Base-by-base conservation (phyloP, 352 stramenopile genomes). In the Globisporangium alternatum region DNA sequence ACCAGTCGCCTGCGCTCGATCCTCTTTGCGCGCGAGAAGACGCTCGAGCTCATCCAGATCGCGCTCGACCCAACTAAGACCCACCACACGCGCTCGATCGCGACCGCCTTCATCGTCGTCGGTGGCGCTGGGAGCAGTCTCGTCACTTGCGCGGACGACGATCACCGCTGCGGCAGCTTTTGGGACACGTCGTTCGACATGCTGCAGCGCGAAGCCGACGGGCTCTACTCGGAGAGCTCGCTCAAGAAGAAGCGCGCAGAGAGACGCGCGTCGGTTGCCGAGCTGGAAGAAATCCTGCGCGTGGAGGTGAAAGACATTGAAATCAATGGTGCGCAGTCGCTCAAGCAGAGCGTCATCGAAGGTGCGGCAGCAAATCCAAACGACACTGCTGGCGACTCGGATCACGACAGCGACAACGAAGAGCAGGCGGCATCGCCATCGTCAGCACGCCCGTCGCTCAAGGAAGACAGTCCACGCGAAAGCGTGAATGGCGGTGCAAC, bases 101-200 rank as follows among this genome's bases (percentile, higher is more conserved):
- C 85, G 9, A 86, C 85, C 51, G 80, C 87, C 51, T 94, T 94
- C 70, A 80, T 94, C 49, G 81, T 94, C 49, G 69, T 90, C 45
- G 85, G 85, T 33, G 70, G 72, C 49, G 81, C 85, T 13, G 72
- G 77, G 33, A 91, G 78, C 69, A 80, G 74, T 47, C 72, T 89
- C 25, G 68, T 79, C 19, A 63, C 72, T 22, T 92, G 83, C 49
- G 65, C 72, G 3, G 67, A 71, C 39, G 62, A 81, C 45, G 74
- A 78, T 17, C 83, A 92, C 69, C 62, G 75, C 39, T 94, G 85
- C 66, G 59, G 54, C 19, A 67, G 76, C 5, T 90, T 90, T 63
- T 92, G 83, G 83, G 72, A 89, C 57, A 82, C 77, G 9, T 79
- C 88, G 49, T 94, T 94, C 64, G 70, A 81, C 44, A 75, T 71